Evolutionary conservation across 345 rosid genomes (phyloP), one percentile per base, ranked within the genome.

Genomic region (Isatis tinctoria): DNA sequence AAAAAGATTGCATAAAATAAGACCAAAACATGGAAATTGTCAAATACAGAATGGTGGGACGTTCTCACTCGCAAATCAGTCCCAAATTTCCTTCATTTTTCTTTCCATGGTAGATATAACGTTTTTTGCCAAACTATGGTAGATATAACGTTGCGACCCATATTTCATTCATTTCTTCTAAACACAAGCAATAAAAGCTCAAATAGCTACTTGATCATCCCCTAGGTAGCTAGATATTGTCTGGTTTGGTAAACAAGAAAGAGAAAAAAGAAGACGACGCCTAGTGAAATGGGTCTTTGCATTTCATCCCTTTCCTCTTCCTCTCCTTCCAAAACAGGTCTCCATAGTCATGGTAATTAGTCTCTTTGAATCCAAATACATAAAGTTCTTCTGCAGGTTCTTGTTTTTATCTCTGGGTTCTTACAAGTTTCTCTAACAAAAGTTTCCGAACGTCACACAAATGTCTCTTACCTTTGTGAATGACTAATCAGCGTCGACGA

Each of bases 201-300:
- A 28, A 35, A 22, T 10, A 6, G 4, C 59, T 1, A 51, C 70
- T 75, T 43, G 56, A 33, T 49, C 68, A 49, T 60, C 74, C 62
- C 24, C 45, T 60, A 68, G 58, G 13, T 51, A n/a, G 16, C 45
- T 60, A 68, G 58, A 13, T 51, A n/a, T 47, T 47, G 57, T 75
- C 79, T 52, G 57, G 52, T 51, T 60, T 61, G 9, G 27, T 58
- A 59, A 48, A 67, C 53, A 74, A 74, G 66, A 54, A 65, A 57
- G 6, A 67, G 35, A 43, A 63, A 5, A 16, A 39, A n/a, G n/a
- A n/a, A n/a, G n/a, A n/a, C n/a, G 39, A 40, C 36, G 45, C 37
- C 26, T 59, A 12, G n/a, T 67, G 69, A 30, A 49, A 77, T 77
- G 80, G 80, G 80, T 70, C 10, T 0, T 47, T 77, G 80, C 16